Evolutionary conservation across 163 green algal species (phyloP), one percentile per base, ranked within the genome.

Genomic region (Scenedesmus sp.): DNA sequence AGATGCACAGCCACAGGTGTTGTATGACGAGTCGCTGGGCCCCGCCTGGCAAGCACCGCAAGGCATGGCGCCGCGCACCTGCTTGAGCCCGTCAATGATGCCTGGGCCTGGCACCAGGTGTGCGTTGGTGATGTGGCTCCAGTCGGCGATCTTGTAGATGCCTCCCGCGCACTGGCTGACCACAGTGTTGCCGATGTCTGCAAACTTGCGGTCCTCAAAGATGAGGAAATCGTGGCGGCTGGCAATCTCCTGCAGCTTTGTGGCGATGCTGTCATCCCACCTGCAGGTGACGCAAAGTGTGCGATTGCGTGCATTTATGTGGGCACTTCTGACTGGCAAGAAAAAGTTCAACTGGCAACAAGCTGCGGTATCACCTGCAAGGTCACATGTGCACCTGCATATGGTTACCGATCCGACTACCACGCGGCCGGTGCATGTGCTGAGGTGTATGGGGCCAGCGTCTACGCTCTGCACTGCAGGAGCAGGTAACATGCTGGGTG

Each of bases 141-240:
- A 99, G 91, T 99, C 96, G 68, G 98, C 97, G 91, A 99, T 99
- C 84, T 97, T 97, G 95, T 99, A 99, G 76, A 99, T 96, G 89
- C 98, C 98, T 40, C 96, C 94, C 59, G 88, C 93, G 91, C 98
- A 99, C 95, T 99, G 98, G 70, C 94, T 95, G 30, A 98, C 97
- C 68, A 99, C 98, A 0, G 98, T 99, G 97, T 99, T 99, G 91
- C 98, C 98, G 85, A 99, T 99, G 95, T 99, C 98, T 0, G 98
- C 98, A 96, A 99, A 99, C 95, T 99, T 99, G 90, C 98, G 96
- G 94, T 99, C 98, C 95, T 99, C 98, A 92, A 99, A 99, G 65
- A 99, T 99, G 65, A 99, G 85, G 92, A 99, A 99, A 92, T 99
- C 96, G 92, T 99, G 98, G 93, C 98, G 97, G 1, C 97, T 93